These are phyloP conservation scores for Moelleriella libera DNA, from an alignment of 2,329 filamentous ascomycete genomes.

Conservation along the genomic window DNA sequence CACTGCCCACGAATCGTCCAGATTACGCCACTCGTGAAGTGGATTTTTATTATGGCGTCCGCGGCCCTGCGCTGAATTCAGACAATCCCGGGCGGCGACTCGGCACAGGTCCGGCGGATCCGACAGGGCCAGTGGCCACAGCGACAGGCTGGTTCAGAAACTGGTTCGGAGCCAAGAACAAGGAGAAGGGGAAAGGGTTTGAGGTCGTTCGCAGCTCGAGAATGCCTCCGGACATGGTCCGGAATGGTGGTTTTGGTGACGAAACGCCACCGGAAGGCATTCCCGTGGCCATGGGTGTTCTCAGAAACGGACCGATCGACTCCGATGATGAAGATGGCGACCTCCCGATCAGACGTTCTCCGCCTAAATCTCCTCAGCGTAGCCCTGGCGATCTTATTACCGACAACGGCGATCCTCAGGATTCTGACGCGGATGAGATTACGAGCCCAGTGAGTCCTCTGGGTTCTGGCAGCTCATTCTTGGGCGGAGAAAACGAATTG, in stretches of 20 bases:
- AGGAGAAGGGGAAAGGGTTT: slow-evolving; percentile 92
- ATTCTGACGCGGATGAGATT: slow-evolving; percentile 28
- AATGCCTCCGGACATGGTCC: slow-evolving; percentile 60
- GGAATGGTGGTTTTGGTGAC: slow-evolving; percentile 39
- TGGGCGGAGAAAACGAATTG: slow-evolving; percentile 5
- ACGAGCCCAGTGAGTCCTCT: slow-evolving; percentile 10
- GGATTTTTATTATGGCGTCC: slow-evolving; percentile 90
- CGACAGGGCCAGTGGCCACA: slow-evolving; percentile 78
- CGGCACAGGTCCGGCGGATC: slow-evolving; percentile 88
- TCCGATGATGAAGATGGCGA: slow-evolving; percentile 49
- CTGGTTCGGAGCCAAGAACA: slow-evolving; percentile 70
- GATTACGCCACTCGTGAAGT: slow-evolving; percentile 92
- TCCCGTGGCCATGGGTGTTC: slow-evolving; percentile 47
- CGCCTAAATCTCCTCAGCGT: slow-evolving; percentile 11
- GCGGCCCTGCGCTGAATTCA: slow-evolving; percentile 74
- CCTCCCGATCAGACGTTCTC: slow-evolving; percentile 9
- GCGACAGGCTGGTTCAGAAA: slow-evolving; percentile 81
- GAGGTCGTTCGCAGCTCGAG: slow-evolving; percentile 87
- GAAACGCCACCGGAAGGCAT: slow-evolving; percentile 55
- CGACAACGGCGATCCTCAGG: slow-evolving; percentile 29
- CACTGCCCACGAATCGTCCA: slow-evolving; percentile 42
- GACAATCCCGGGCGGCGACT: slow-evolving; percentile 70
- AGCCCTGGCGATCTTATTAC: slow-evolving; percentile 24
- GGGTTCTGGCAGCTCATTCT: not conserved
- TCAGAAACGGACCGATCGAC: slow-evolving; percentile 47